phyloP scores from a whole-genome alignment of 331 rosid genomes.

The Dryas integrifolia region DNA sequence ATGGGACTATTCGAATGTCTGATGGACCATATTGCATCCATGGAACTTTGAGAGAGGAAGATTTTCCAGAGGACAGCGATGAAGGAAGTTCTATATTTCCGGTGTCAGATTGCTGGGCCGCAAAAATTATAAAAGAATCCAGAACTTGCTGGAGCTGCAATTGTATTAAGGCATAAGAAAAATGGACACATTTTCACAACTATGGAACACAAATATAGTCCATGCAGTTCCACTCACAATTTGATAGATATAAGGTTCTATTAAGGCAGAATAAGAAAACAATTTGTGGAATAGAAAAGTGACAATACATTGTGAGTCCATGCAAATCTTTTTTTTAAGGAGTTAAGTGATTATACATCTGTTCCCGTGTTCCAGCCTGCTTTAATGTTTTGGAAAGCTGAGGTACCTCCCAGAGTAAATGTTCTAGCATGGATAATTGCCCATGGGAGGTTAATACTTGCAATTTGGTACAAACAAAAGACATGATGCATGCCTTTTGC shows the following conservation, averaged over 20 bases:
- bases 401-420: too few relatives aligned
- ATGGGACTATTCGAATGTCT: constrained; percentile 72
- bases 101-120: constrained; percentile 60
- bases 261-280: neutral
- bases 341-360: too few relatives aligned
- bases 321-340: too few relatives aligned
- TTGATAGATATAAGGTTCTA: neutral
- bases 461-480: too few relatives aligned
- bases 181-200: constrained; percentile 5
- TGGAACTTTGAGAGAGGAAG: constrained; percentile 39
- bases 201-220: neutral
- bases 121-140: constrained; percentile 82
- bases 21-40: constrained; percentile 68
- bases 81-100: constrained; percentile 39
- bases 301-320: neutral
- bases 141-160: constrained; percentile 91
- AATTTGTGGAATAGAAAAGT: neutral
- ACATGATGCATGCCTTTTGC: too few relatives aligned
- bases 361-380: too few relatives aligned
- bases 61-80: constrained; percentile 30
- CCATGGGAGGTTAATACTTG: too few relatives aligned
- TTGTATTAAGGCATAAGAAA: constrained; percentile 24
- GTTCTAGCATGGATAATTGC: too few relatives aligned
- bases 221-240: neutral
- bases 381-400: too few relatives aligned